Percentiles rank a stretch among this genome's conserved stretches.
Conservation (phyloP, 2,329 filamentous ascomycete genomes). For the Fusarium sp. region DNA sequence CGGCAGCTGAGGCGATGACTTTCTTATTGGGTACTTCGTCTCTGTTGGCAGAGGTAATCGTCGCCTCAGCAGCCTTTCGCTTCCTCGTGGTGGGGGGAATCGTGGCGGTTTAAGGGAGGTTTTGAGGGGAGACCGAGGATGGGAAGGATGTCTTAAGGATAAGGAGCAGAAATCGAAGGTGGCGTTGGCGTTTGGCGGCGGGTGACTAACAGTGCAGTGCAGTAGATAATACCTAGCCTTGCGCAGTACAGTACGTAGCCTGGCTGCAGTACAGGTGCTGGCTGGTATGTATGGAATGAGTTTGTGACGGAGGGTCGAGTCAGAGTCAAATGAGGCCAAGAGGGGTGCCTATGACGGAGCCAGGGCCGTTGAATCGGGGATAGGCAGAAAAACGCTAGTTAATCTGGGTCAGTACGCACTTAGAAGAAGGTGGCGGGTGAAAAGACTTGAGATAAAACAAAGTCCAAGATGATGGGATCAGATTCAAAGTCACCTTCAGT, state of each 20-base stretch:
- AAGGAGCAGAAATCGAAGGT: constrained; percentile 33
- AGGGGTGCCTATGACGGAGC: constrained; percentile 42
- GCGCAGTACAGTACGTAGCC: constrained; percentile 12
- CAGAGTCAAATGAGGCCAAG: constrained; percentile 37
- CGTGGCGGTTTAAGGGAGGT: constrained; percentile 55
- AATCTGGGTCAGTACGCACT: background rate
- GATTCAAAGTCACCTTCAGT: constrained; percentile 1
- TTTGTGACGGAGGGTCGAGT: constrained; percentile 35
- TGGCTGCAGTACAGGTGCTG: background rate
- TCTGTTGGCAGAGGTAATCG: constrained; percentile 61
- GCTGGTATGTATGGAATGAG: constrained; percentile 15
- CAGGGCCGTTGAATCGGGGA: constrained; percentile 31
- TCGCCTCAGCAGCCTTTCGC: constrained; percentile 75
- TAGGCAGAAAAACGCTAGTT: constrained; percentile 31
- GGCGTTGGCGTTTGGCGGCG: constrained; percentile 39
- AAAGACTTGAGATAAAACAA: background rate
- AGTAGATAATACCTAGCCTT: constrained; percentile 8
- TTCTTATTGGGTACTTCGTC: constrained; percentile 64
- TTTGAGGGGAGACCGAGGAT: constrained; percentile 21
- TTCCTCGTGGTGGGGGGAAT: constrained; percentile 71
- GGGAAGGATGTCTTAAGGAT: constrained; percentile 26
- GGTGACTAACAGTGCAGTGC: constrained; percentile 32
- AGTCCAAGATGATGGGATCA: background rate
- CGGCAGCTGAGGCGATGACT: constrained; percentile 66
- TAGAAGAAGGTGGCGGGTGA: background rate